Conservation (phyloP, 1,284 basidiomycete genomes). For the Porphyrellus sp. region DNA sequence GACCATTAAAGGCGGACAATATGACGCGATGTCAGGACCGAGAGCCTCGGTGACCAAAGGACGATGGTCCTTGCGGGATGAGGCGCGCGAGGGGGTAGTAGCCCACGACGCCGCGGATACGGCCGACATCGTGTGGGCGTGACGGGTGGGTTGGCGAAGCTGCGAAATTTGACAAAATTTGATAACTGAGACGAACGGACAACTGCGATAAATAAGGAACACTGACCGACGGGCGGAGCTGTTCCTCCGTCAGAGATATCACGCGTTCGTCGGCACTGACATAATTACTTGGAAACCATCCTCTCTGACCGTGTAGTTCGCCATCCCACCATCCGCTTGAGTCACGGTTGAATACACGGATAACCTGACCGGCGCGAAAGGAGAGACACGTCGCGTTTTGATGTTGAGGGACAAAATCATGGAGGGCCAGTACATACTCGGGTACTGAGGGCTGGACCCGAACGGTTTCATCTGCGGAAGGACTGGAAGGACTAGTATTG, state of each 20-base stretch:
- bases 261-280: constrained; percentile 62
- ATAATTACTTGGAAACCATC: constrained; percentile 99
- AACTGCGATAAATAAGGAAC: constrained; percentile 6
- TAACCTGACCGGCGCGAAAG: constrained; percentile 87
- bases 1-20: constrained; percentile 70
- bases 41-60: constrained; percentile 46
- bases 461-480: constrained; percentile 44
- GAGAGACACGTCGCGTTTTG: constrained; percentile 80
- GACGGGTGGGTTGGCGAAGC: constrained; percentile 34
- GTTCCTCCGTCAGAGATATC: constrained; percentile 52
- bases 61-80: constrained; percentile 40
- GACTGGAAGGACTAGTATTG: constrained; percentile 34
- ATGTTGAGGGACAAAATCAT: constrained; percentile 76
- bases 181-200: not conserved
- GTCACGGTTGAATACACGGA: constrained; percentile 86
- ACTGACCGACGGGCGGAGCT: constrained; percentile 45
- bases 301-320: constrained; percentile 79
- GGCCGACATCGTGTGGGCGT: constrained; percentile 49
- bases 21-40: constrained; percentile 50
- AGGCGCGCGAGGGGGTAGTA: constrained; percentile 41
- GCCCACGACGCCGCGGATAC: constrained; percentile 55
- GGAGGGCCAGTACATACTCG: constrained; percentile 82
- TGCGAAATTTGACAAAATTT: constrained; percentile 12
- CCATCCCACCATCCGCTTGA: constrained; percentile 98
- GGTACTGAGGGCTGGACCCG: constrained; percentile 37